Conservation (phyloP, 2,329 filamentous ascomycete species). For the Pseudocercospora crystallina region DNA sequence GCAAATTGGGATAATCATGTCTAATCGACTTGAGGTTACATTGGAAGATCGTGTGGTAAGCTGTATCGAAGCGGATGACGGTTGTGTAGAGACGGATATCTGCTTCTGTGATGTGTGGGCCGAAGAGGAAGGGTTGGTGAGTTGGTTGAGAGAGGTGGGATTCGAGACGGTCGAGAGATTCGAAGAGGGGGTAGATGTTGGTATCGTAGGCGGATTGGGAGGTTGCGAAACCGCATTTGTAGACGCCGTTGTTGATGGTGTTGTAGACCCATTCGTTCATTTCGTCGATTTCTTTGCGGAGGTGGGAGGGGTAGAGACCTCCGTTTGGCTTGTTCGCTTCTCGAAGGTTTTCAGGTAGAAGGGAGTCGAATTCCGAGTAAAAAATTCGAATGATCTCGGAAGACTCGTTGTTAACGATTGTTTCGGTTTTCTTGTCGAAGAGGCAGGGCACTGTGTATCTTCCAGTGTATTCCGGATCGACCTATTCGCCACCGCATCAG, state of each 20-base stretch:
- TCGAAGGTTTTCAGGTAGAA: constrained; percentile 52
- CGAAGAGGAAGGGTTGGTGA: constrained; percentile 68
- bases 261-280: constrained; percentile 71
- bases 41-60: constrained; percentile 86
- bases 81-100: constrained; percentile 53
- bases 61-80: constrained; percentile 69
- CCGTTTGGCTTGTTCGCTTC: constrained; percentile 54
- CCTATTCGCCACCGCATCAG: constrained; percentile 33
- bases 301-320: constrained; percentile 65
- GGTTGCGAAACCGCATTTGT: constrained; percentile 71
- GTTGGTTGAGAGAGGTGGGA: constrained; percentile 59
- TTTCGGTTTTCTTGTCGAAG: constrained; percentile 64
- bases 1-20: constrained; percentile 56
- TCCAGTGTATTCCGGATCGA: constrained; percentile 65
- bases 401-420: constrained; percentile 87
- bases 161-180: constrained; percentile 74
- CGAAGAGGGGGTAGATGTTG: constrained; percentile 70
- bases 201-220: constrained; percentile 79
- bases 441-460: constrained; percentile 82
- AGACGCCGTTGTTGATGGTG: constrained; percentile 45
- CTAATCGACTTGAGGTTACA: constrained; percentile 65
- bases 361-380: constrained; percentile 72
- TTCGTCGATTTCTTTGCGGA: constrained; percentile 71
- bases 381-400: constrained; percentile 90
- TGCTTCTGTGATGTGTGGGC: constrained; percentile 72